Evolutionary conservation across 2,329 filamentous ascomycete genomes (phyloP).

Genomic region (Aureobasidium sp.): DNA sequence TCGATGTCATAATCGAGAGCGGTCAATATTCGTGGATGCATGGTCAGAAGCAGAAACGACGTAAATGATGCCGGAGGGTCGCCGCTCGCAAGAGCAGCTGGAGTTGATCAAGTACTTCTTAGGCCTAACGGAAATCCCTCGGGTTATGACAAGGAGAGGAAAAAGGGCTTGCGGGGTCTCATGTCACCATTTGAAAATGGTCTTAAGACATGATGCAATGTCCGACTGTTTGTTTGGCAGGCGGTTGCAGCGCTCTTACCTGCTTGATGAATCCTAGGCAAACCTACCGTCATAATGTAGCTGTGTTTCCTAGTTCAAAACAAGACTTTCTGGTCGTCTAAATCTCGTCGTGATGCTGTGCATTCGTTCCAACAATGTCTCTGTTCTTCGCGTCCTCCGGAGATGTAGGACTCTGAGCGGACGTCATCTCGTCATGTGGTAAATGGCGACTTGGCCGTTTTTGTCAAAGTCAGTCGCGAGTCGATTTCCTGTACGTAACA

Average conservation of each 20-base stretch:
- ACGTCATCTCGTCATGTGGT: conserved; percentile 12
- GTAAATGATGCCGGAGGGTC: not conserved
- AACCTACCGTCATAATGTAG: not conserved
- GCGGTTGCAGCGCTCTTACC: not conserved
- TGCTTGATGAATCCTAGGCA: not conserved
- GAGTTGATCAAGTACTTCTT: conserved; percentile 4
- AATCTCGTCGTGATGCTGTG: no score
- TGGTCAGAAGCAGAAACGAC: not conserved
- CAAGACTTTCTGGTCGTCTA: not conserved
- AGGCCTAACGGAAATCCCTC: not conserved
- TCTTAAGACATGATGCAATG: conserved; percentile 5
- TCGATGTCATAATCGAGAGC: conserved; percentile 65
- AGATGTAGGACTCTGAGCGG: not conserved
- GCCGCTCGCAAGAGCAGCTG: not conserved
- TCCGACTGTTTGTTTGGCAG: not conserved
- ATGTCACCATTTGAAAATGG: not conserved
- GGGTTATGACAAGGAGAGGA: not conserved
- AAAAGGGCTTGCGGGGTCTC: conserved; percentile 5
- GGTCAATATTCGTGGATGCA: conserved; percentile 13
- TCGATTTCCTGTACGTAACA: conserved; percentile 12
- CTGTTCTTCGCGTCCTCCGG: not conserved
- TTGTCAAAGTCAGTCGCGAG: not conserved
- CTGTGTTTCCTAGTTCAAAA: not conserved
- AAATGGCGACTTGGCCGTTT: conserved; percentile 4
- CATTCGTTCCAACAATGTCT: not conserved